Conservation (phyloP, 2,329 filamentous ascomycete genomes). For the Cordyceps fumosorosea region DNA sequence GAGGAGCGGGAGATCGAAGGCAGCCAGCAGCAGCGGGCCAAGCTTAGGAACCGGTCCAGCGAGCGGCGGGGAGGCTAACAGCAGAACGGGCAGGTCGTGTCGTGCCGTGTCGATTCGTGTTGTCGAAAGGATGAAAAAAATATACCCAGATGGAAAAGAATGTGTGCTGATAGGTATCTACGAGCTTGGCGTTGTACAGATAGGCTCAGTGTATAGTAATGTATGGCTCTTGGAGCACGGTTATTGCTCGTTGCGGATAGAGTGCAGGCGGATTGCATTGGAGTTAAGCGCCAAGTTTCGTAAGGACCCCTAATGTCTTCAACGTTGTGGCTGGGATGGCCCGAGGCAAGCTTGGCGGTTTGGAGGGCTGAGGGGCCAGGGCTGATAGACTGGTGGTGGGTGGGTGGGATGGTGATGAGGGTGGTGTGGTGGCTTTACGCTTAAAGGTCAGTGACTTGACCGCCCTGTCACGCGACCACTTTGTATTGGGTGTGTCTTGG, state of each 20-base stretch:
- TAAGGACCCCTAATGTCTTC: neutral
- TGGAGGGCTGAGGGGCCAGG: neutral
- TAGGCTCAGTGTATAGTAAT: neutral
- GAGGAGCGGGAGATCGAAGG: conserved; percentile 17
- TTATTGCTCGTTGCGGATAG: neutral
- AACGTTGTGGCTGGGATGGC: neutral
- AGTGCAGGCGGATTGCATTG: neutral
- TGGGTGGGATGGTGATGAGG: neutral
- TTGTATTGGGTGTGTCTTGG: neutral
- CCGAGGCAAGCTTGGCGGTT: neutral
- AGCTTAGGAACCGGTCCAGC: neutral
- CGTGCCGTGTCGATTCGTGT: neutral
- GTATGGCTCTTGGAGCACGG: neutral
- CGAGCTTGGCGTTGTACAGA: neutral
- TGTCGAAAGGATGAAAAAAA: neutral
- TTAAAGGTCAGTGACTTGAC: neutral
- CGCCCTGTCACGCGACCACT: neutral
- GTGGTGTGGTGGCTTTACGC: neutral
- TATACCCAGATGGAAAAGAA: neutral
- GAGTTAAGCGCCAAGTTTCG: neutral
- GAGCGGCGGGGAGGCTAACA: neutral
- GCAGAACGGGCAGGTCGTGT: neutral
- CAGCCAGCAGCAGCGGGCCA: conserved; percentile 17
- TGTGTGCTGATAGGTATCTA: neutral
- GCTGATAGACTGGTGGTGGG: neutral